Evolutionary conservation across 2,329 filamentous ascomycete genomes (phyloP), one percentile per base, ranked within the genome.

Genomic region (Cordyceps pruinosa): DNA sequence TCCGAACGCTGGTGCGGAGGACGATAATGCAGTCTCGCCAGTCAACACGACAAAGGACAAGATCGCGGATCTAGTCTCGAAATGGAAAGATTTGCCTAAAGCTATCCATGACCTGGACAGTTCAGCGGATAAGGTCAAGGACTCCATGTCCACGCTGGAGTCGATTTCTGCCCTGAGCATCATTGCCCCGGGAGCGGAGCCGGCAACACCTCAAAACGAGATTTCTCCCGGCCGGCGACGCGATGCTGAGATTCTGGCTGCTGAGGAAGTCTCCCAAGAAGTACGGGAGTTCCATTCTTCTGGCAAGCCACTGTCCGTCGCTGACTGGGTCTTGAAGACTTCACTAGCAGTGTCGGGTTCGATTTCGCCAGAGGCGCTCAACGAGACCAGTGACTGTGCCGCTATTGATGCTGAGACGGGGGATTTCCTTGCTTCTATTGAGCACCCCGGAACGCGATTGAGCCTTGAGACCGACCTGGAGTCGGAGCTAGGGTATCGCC

Each of bases 401-500:
- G 46, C 49, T 5, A 47, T 59, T 19, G 47, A 59, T 21, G 32
- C 58, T 2, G 47, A 46, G n/a, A 59, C 37, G 8, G 58, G 58
- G 1, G 23, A 23, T 13, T 48, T 42, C 17, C 46, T 59, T n/a
- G 41, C 53, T 2, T 25, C 34, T 2, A 48, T 58, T 13, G 32
- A 54, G 26, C 28, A 58, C 2, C 56, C 56, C 1, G 56, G 54
- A 10, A 53, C 49, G 3, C 26, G 26, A 17, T 17, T 25, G 2
- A 41, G 42, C 28, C 49, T 26, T 19, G 34, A 52, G 15, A 15
- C 28, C 7, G 41, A 57, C 10, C n/a, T 42, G 23, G 30, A 57
- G 13, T 42, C 42, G 6, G 49, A 58, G 26, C 60, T 65, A 17
- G 58, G 56, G n/a, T 70, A 69, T 68, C 59, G 65, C 13, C 64